These are phyloP conservation scores for Calonectria honghensis DNA, from an alignment of 2,329 filamentous ascomycete genomes.

Conservation along the genomic window DNA sequence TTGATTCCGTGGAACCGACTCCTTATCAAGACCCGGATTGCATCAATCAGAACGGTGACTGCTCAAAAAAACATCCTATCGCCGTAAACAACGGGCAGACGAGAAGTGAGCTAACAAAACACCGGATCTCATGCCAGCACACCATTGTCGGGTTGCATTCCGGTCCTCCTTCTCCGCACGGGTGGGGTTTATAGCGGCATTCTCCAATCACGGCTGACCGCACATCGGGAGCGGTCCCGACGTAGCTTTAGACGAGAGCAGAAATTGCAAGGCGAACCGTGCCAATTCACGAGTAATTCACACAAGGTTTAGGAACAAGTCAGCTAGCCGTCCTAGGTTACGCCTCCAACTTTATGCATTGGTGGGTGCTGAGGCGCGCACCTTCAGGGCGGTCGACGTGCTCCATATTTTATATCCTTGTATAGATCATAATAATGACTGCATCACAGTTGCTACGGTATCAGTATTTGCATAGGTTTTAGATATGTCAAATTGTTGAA, in stretches of 20 bases:
- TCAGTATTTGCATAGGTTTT: not conserved
- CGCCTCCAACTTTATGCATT: not conserved
- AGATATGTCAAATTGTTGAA: not conserved
- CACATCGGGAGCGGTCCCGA: conserved; percentile 16
- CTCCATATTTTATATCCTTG: not conserved
- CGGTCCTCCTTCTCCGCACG: not conserved
- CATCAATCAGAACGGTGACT: conserved; percentile 1
- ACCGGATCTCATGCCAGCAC: conserved; percentile 7
- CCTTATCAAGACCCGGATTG: conserved; percentile 14
- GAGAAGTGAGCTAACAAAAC: conserved; percentile 1
- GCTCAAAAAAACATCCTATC: not conserved
- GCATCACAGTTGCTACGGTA: no score
- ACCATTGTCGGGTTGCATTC: conserved; percentile 5
- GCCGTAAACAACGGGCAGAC: not conserved
- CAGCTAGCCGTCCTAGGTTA: not conserved
- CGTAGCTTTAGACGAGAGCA: conserved; percentile 2
- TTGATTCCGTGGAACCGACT: conserved; percentile 5
- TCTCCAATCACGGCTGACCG: not conserved
- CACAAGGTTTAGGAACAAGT: conserved; percentile 1
- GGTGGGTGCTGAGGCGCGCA: not conserved
- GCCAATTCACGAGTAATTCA: conserved; percentile 1
- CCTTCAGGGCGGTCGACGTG: not conserved
- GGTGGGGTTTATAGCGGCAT: conserved; percentile 11
- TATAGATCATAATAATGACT: not conserved
- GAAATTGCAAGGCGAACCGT: not conserved